Base-by-base conservation (phyloP, 2,329 filamentous ascomycete genomes). In the Rhinocladiella mackenziei region DNA sequence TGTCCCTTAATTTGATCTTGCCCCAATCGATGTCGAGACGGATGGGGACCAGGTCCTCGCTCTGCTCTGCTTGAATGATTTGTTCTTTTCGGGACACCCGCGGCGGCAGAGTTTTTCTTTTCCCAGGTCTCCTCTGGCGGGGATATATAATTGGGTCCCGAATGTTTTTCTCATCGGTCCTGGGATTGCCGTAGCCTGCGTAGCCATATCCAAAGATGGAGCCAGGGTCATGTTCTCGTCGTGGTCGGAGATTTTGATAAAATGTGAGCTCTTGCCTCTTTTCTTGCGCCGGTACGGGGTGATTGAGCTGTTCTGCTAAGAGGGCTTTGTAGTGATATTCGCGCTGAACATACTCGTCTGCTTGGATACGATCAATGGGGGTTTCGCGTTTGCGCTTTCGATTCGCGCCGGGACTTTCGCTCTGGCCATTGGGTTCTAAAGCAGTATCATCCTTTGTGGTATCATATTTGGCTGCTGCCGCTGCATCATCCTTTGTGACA, bases 21-120 rank as follows among this genome's bases (percentile, higher is more conserved):
- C 97, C 91, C 77, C 86, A 86, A 60, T 98, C 92, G 37, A 97
- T 86, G 58, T 98, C 92, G 42, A 98, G 70, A 35, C 92, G 80
- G 54, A 98, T 78, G 2, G 92, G 92, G 1, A 97, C 86, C 41
- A 98, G 72, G 61, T 96, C 88, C 64, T 98, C 92, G 40, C 87
- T 76, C 61, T 91, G 85, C 57, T 97, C 91, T 17, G 87, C 88
- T 69, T 97, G 92, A 56, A 82, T 79, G 51, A 80, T 77, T 71
- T 89, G 77, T 55, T 95, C 88, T 63, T 88, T 88, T 58, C 86
- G 81, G 56, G 79, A 77, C 53, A 89, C 78, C 53, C 84, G 85
- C 37, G 94, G 66, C 49, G 83, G 74, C 22, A 81, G 78, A 9
- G 88, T 84, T 56, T 83, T 81, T 55, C 86, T 80, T 57, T 84